Percentiles rank a stretch among this genome's conserved stretches.
Conservation (phyloP, 2,329 filamentous ascomycete species). For the Botrytis sinoallii region DNA sequence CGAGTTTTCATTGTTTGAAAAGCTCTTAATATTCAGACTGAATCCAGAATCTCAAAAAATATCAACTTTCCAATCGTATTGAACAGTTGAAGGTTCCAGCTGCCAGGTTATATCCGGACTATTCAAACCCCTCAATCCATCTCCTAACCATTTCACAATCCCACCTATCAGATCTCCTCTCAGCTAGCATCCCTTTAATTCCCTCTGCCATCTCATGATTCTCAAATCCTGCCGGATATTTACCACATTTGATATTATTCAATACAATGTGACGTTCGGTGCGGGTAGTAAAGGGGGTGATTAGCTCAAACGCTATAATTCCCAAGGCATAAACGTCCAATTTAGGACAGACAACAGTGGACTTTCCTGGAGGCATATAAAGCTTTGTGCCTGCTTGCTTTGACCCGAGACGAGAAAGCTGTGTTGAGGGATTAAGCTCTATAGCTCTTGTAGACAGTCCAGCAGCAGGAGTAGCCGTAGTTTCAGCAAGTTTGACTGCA, state of each 20-base stretch:
- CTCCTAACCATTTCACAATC: constrained; percentile 24
- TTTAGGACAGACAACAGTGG: constrained; percentile 44
- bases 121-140: constrained; percentile 23
- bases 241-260: constrained; percentile 37
- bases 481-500: constrained; percentile 46
- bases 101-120: neutral
- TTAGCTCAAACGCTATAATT: constrained; percentile 59
- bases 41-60: neutral
- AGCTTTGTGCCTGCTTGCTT: constrained; percentile 57
- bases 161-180: constrained; percentile 27
- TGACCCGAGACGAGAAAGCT: constrained; percentile 20
- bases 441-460: neutral
- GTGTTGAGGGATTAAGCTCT: constrained; percentile 6
- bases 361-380: constrained; percentile 47
- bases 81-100: neutral
- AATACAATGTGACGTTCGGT: constrained; percentile 47
- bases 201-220: constrained; percentile 29
- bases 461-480: neutral
- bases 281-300: constrained; percentile 52
- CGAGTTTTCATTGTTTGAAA: neutral
- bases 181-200: constrained; percentile 29
- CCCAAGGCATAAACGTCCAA: constrained; percentile 61
- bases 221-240: constrained; percentile 28
- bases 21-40: neutral
- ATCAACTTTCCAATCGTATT: neutral